Base-by-base conservation (phyloP, 2,329 filamentous ascomycete species). In the Aspergillus sergii region DNA sequence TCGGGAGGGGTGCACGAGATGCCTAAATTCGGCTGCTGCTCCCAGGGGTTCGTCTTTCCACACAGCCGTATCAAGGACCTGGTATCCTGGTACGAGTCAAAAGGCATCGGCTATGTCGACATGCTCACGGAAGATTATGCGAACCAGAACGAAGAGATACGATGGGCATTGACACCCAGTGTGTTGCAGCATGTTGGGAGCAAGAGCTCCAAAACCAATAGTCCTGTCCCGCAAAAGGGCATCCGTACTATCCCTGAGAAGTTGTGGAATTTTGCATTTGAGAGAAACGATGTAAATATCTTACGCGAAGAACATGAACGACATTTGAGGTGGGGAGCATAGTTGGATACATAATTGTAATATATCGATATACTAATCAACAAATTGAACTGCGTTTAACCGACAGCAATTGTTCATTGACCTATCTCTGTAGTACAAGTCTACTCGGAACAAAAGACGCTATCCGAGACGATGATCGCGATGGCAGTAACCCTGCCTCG, bases 141-240 rank as follows among this genome's bases (percentile, higher is more conserved):
- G 1, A 73, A 81, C 58, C 66, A 75, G 43, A 65, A 75, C n/a
- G 67, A 70, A 2, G 72, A 79, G 62, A 63, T 77, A 45, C 73
- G 81, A 21, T 83, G 76, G 71, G 80, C 79, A 2, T 57, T 82
- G 23, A 78, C 75, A 7, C 81, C 81, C 1, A 78, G 74, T 53
- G 68, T 83, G 3, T 64, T 83, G 32, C 81, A 83, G 68, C 81
- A 83, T 67, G 69, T 82, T 21, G 80, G 81, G 4, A 64, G 75
- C 39, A 76, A 72, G 66, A 82, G 76, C 57, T 76, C 73, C 7
- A 80, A 80, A 64, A 50, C 41, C 4, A 45, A 21, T 21, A 45
- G 3, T 5, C 41, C n/a, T 10, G 10, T 45, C 9, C 19, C n/a
- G n/a, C 41, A 21, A 6, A 45, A 45, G 41, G 41, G 41, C 41